Conservation (phyloP, 495 filamentous ascomycete species). For the Penicillium nucicola region DNA sequence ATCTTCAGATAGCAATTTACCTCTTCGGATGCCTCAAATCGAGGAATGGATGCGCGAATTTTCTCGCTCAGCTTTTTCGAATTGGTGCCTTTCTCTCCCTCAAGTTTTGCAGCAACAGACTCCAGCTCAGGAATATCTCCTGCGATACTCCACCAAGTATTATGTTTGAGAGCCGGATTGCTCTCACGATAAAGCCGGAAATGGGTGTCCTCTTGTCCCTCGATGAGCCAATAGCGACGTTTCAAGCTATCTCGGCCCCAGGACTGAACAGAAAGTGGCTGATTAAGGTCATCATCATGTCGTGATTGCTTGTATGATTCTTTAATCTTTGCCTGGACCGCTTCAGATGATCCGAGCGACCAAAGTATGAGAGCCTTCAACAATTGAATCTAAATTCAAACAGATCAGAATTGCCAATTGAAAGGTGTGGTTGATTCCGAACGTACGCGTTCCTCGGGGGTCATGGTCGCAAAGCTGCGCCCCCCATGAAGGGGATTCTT, state of each 20-base stretch:
- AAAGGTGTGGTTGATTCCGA: not conserved
- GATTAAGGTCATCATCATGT: slow-evolving; percentile 89
- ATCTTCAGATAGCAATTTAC: slow-evolving; percentile 40
- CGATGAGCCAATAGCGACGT: slow-evolving; percentile 88
- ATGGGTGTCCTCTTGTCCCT: slow-evolving; percentile 89
- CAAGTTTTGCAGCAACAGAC: slow-evolving; percentile 67
- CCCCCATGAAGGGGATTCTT: slow-evolving; percentile 80
- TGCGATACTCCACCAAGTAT: slow-evolving; percentile 90
- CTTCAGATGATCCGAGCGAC: slow-evolving; percentile 87
- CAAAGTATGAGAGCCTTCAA: slow-evolving; percentile 81
- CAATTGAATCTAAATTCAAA: slow-evolving; percentile 61
- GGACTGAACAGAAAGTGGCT: slow-evolving; percentile 87
- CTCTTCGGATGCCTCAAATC: slow-evolving; percentile 94
- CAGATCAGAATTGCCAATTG: slow-evolving; percentile 18
- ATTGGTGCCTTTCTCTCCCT: slow-evolving; percentile 73
- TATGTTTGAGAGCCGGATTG: slow-evolving; percentile 71
- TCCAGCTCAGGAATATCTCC: slow-evolving; percentile 86
- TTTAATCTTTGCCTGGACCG: slow-evolving; percentile 73
- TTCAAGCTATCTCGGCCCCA: slow-evolving; percentile 93
- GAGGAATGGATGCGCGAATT: slow-evolving; percentile 77
- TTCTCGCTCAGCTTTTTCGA: slow-evolving; percentile 71
- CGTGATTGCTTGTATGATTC: slow-evolving; percentile 86
- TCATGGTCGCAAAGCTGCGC: slow-evolving; percentile 74
- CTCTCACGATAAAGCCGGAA: slow-evolving; percentile 96
- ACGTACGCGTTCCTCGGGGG: slow-evolving; percentile 74